Base-by-base conservation (phyloP, 2,329 filamentous ascomycete genomes). In the Colletotrichum sp. region DNA sequence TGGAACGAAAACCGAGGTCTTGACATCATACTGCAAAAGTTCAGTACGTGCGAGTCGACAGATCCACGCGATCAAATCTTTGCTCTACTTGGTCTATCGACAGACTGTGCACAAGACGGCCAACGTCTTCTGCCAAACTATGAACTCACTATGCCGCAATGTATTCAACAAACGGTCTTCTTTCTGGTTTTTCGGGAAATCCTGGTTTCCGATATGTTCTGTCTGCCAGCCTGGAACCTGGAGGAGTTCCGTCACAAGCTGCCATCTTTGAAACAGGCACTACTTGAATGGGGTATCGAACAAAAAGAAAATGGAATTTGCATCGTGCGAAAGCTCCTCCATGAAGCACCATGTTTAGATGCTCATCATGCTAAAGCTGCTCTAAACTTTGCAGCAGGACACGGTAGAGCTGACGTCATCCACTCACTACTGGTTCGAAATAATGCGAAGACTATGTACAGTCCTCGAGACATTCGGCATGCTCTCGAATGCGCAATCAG, bases 1-100 rank as follows among this genome's bases (percentile, higher is more conserved):
- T 36, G 61, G 69, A 6, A 24, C 16, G 6, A 39, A 3, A 10
- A 7, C 18, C 43, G 60, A 9, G 4, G 4, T 12, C 60, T 71
- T 6, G 9, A 9, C 10, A 71, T 21, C 3, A 3, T 71, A 4
- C 18, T 71, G 6, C 28, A 66, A 4, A 59, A 28, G 14, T 71
- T 71, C 9, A n/a, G 60, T 3, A 2, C 21, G 1, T 28, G 30
- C 3, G 24, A 66, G 24, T 32, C 69, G 8, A 30, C 43, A 10
- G 69, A 71, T 7, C 36, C 52, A n/a, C 43, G 69, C 12, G 69
- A 71, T 14, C 30, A 71, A 26, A 66, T 71, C 6, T 71, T 57
- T 18, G 69, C 69, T 6, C 21, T 71, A 6, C 30, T 71, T 4
- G 69, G 69, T 4, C 39, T 71, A 14, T 57, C 69, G 0, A 4